phyloP scores from a whole-genome alignment of 495 filamentous ascomycete genomes.

The Tuber indicum region DNA sequence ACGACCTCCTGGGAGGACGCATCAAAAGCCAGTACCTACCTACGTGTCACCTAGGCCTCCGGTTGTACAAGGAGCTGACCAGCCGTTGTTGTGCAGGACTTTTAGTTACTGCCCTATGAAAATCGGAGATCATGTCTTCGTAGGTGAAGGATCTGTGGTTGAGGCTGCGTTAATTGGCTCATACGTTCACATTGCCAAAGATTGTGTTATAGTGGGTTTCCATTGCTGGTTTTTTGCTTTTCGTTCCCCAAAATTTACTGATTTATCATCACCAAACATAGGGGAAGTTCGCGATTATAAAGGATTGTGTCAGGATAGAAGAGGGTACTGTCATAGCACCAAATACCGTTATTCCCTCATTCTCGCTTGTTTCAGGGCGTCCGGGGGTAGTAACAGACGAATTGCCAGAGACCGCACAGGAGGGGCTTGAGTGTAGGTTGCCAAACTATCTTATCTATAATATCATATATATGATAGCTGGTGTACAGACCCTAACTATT shows the following conservation, averaged over 20 bases:
- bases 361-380: conserved; percentile 73
- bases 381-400: conserved; percentile 80
- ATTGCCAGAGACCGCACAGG: conserved; percentile 67
- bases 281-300: conserved; percentile 80
- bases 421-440: conserved; percentile 53
- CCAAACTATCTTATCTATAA: conserved; percentile 18
- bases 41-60: not conserved
- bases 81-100: conserved; percentile 41
- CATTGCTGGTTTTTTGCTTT: not conserved
- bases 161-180: conserved; percentile 72
- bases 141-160: conserved; percentile 65
- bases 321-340: conserved; percentile 74
- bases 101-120: conserved; percentile 77
- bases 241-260: not conserved
- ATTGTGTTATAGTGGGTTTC: conserved; percentile 53
- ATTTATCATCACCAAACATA: not conserved
- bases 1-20: conserved; percentile 67
- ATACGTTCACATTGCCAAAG: conserved; percentile 74
- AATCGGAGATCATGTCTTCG: conserved; percentile 86
- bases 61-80: not conserved
- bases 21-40: conserved; percentile 51
- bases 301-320: conserved; percentile 78
- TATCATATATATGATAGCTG: conserved; percentile 45
- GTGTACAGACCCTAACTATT: not conserved
- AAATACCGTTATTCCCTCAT: conserved; percentile 86